Conservation (phyloP, 441 rosid species). For the Syzygium malaccense region DNA sequence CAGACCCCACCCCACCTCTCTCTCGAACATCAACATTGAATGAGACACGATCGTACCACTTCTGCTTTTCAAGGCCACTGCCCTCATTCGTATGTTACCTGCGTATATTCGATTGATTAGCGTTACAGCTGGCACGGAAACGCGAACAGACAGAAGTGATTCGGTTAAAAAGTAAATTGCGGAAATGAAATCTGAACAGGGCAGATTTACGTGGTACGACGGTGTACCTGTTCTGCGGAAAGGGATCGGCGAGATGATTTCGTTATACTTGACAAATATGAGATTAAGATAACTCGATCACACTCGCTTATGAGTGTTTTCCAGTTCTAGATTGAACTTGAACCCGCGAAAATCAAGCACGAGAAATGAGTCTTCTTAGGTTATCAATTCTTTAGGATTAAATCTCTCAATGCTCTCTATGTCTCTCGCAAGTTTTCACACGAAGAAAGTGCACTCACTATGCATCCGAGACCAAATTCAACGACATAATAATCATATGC, state of each 20-base stretch:
- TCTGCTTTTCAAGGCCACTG: background rate
- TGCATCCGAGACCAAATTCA: background rate
- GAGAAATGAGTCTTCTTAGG: background rate
- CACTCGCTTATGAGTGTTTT: background rate
- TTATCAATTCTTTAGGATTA: background rate
- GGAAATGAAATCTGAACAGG: background rate
- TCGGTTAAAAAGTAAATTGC: background rate
- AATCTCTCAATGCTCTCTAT: background rate
- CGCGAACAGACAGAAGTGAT: background rate
- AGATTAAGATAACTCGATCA: background rate
- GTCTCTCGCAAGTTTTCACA: background rate
- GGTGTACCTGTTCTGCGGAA: background rate
- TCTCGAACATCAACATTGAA: background rate
- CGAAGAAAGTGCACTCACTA: background rate
- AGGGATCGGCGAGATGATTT: background rate
- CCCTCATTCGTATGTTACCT: background rate
- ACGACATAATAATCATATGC: background rate
- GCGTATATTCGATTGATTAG: background rate
- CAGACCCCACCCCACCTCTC: background rate
- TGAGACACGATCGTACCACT: background rate
- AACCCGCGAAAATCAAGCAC: background rate
- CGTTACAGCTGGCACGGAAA: background rate
- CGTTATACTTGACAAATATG: background rate
- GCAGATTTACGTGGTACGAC: background rate
- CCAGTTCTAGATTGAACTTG: background rate